Percentiles rank a stretch among this genome's conserved stretches.
Evolutionary conservation across 2,329 filamentous ascomycete genomes (phyloP).

Genomic region (Pseudogymnoascus sp.): DNA sequence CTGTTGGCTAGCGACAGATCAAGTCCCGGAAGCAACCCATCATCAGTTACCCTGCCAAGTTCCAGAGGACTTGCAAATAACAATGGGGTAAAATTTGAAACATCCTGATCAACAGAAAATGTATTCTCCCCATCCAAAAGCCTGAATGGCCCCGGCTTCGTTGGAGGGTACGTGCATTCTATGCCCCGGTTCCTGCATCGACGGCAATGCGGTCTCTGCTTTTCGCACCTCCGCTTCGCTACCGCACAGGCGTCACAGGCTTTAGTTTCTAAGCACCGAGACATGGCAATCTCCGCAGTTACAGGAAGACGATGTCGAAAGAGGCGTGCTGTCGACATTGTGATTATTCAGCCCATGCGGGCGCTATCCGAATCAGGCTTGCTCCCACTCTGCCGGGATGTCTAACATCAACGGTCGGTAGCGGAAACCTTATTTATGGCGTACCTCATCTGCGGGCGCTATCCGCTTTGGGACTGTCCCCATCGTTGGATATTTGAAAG

Average conservation of each 20-base stretch:
- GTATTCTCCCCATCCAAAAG: background rate
- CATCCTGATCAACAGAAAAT: background rate
- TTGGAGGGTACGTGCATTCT: conserved; percentile 14
- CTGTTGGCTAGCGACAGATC: background rate
- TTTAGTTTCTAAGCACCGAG: conserved; percentile 10
- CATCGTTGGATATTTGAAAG: background rate
- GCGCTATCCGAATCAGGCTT: background rate
- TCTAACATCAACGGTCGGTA: background rate
- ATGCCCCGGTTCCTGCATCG: conserved; percentile 12
- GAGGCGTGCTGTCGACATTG: background rate
- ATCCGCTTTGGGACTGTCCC: background rate
- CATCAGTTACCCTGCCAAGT: background rate
- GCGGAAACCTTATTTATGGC: background rate
- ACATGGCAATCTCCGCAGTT: background rate
- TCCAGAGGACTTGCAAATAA: background rate
- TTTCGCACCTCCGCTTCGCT: conserved; percentile 16
- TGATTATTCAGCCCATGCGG: background rate
- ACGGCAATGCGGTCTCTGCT: conserved; percentile 14
- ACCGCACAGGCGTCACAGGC: conserved; percentile 14
- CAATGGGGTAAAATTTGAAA: background rate
- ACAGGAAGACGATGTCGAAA: background rate
- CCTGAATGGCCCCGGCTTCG: conserved; percentile 9
- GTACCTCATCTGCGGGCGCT: background rate
- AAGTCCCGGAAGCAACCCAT: background rate
- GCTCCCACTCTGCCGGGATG: background rate